Evolutionary conservation across 805 yeast genomes (phyloP).

Genomic region (Saccharomycopsis sp.): DNA sequence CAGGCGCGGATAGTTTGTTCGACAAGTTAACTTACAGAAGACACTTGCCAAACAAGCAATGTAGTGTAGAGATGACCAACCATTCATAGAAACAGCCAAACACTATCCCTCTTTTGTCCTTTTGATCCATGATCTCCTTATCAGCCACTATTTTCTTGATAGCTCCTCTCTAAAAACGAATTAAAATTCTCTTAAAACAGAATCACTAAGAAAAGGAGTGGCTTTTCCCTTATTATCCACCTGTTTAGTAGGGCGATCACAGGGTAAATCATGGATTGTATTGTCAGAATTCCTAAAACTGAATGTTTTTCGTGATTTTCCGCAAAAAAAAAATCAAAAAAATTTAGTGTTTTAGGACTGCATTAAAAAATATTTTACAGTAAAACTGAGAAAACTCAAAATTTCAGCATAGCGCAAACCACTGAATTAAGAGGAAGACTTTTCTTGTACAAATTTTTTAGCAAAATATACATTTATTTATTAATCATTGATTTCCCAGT

Average conservation of each 20-base stretch:
- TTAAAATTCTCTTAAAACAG: neutral
- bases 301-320: neutral
- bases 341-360: neutral
- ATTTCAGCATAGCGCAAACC: neutral
- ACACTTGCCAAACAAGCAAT: no score
- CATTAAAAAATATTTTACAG: no score
- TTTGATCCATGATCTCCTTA: neutral
- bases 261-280: neutral
- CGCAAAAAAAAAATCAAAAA: neutral
- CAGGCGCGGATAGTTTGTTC: no score
- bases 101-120: neutral
- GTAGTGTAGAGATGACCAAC: neutral
- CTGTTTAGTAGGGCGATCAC: neutral
- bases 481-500: neutral
- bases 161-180: neutral
- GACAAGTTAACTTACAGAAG: no score
- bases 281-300: neutral
- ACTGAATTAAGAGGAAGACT: neutral
- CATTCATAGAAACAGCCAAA: neutral
- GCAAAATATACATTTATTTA: neutral
- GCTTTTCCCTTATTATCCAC: neutral
- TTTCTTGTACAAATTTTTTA: neutral
- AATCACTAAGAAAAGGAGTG: neutral
- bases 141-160: neutral
- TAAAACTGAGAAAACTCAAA: neutral